Evolutionary conservation across 2,329 filamentous ascomycete species (phyloP), one percentile per base, ranked within the genome.

Genomic region (Aureobasidium vineae): DNA sequence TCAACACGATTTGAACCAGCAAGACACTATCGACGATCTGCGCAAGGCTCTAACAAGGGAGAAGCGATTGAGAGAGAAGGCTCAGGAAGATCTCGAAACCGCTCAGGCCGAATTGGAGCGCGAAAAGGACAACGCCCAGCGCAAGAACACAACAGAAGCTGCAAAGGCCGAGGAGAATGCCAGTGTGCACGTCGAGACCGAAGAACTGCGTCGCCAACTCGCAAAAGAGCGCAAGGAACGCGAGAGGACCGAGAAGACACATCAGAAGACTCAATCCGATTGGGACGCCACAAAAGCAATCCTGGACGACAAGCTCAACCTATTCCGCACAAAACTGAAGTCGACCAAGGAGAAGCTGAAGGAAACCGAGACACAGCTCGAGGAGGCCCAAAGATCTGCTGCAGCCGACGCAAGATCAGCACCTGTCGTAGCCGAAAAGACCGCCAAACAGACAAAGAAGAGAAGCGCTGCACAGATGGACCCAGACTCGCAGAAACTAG

Each of bases 311-410:
- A 90, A 89, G 69, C 78, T 95, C 19, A 87, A 86, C 63, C 85
- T 86, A 23, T 84, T 91, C 73, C 87, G 87, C 72, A 83, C 83
- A 65, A 93, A 92, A 75, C 78, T 94, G 23, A 86, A 86, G 63
- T 82, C 85, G 11, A 84, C 86, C 0, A 91, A 92, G 68, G 86
- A 89, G 38, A 88, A 91, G 73, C 83, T 95, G 31, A 92, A 91
- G 74, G 85, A 88, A 73, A 81, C 81, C 43, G 83, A 87, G 69
- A 77, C 76, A 47, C 82, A 82, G 68, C 76, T 83, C 63, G 78
- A 82, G 53, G 75, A 78, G 28, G 75, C 75, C 11, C 79, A 82
- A 65, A 75, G 70, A 52, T 71, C 71, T 41, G 72, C 72, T 11
- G 70, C 75, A 56, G 74, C 74, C 21, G 71, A 74, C 16, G 56